Percentiles rank a stretch among this genome's conserved stretches.
Evolutionary conservation across 129 eudicot genomes (phyloP).

Genomic region (Flaveria sonorensis): DNA sequence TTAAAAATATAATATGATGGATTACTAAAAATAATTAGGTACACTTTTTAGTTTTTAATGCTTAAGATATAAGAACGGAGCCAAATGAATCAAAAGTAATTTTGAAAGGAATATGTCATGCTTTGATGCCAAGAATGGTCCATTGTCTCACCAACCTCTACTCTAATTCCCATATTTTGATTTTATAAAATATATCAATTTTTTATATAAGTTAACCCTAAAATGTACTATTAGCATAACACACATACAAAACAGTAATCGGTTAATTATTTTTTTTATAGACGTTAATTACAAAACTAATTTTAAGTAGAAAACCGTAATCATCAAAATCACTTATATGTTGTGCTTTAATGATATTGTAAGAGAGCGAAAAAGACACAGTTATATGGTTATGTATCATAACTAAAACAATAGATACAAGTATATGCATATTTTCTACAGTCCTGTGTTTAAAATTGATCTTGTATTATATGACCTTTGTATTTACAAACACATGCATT

Average conservation of each 20-base stretch:
- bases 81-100: not conserved
- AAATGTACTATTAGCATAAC: not conserved
- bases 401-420: too few species aligned
- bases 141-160: not conserved
- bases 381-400: too few species aligned
- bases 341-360: too few species aligned
- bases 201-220: not conserved
- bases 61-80: not conserved
- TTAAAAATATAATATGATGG: not conserved
- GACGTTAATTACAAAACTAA: not conserved
- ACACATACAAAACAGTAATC: not conserved
- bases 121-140: not conserved
- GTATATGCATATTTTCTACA: too few species aligned
- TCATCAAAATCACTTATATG: too few species aligned
- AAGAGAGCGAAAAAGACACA: too few species aligned
- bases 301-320: not conserved
- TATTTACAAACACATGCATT: too few species aligned
- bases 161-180: constrained; percentile 5
- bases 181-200: not conserved
- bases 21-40: not conserved
- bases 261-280: not conserved
- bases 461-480: too few species aligned
- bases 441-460: too few species aligned
- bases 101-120: not conserved
- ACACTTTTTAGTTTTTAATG: not conserved